These are phyloP conservation scores for Cryphonectria radicalis DNA, from an alignment of 2,329 filamentous ascomycete species.

Conservation along the genomic window DNA sequence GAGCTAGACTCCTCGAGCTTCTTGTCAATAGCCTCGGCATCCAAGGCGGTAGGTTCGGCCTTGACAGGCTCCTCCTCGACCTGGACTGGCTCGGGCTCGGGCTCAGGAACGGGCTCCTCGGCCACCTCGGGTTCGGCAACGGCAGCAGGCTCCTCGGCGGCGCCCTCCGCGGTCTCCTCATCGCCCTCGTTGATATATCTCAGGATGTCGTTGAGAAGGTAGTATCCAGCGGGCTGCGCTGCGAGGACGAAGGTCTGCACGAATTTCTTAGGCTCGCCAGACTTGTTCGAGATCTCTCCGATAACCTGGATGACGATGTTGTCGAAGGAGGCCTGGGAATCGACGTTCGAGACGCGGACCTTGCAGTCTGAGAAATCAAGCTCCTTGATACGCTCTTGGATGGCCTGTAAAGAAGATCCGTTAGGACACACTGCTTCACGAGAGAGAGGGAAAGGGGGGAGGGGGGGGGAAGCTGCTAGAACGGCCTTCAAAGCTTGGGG, in stretches of 20 bases:
- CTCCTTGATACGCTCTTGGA: slow-evolving; percentile 91
- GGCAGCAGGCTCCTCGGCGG: slow-evolving; percentile 35
- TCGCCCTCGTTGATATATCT: slow-evolving; percentile 86
- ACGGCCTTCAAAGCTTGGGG: not conserved
- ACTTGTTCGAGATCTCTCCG: slow-evolving; percentile 95
- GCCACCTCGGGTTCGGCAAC: slow-evolving; percentile 39
- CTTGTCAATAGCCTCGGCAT: slow-evolving; percentile 67
- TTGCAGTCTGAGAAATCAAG: slow-evolving; percentile 98
- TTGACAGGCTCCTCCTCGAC: slow-evolving; percentile 41
- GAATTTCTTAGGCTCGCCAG: slow-evolving; percentile 90
- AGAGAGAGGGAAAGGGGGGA: not conserved
- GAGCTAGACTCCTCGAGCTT: slow-evolving; percentile 70
- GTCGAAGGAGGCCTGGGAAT: slow-evolving; percentile 88
- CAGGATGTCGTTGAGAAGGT: slow-evolving; percentile 97
- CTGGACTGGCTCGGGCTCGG: slow-evolving; percentile 39
- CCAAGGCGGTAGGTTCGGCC: slow-evolving; percentile 38
- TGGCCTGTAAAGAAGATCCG: slow-evolving; percentile 60
- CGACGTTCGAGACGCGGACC: slow-evolving; percentile 96
- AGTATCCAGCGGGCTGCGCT: slow-evolving; percentile 95
- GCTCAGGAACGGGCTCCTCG: slow-evolving; percentile 38
- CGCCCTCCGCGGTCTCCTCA: slow-evolving; percentile 62
- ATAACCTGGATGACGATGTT: slow-evolving; percentile 99
- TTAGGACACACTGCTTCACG: slow-evolving; percentile 5
- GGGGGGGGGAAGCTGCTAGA: not conserved
- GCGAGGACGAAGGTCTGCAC: slow-evolving; percentile 97